Evolutionary conservation across 495 filamentous ascomycete genomes (phyloP), one percentile per base, ranked within the genome.

Genomic region (Neurospora tetrasperma): DNA sequence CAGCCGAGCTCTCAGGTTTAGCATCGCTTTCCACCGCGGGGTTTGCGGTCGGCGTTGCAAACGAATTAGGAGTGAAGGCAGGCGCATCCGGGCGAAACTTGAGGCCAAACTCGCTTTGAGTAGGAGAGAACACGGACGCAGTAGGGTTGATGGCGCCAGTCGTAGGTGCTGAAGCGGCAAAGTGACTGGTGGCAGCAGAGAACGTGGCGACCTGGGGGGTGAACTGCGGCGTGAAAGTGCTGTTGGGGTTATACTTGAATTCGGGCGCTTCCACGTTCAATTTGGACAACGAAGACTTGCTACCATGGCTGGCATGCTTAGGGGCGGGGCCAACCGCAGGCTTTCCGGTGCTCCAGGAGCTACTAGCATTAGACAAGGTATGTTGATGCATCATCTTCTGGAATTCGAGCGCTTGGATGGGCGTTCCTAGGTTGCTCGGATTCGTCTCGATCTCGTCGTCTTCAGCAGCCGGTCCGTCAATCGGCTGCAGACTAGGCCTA

Each of bases 251-350:
- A 79, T 92, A 91, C 75, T 89, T 93, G 80, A 98, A 98, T 76
- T 94, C 93, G 69, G 92, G 91, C 0, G 96, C 95, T 71, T 89
- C 90, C 46, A 94, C 93, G 74, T 99, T 98, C 68, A 97, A 84
- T 72, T 89, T 93, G 0, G 93, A 94, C 23, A 88, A 83, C 3
- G 91, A 94, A 39, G 89, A 82, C 78, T 90, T 90, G 72, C 90
- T 88, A 44, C 82, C 84, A 77, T 92, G 91, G 74, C 83, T 86
- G 54, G 54, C 54, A 66, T 66, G 54, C 54, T 66, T 66, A 2
- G 54, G 54, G 27, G 35, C 54, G 66, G 75, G 74, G 2, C 76
- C 79, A 70, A 71, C 72, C 8, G 71, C 76, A 40, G 77, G 69
- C 54, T 82, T 82, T 72, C 80, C 83, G 9, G 81, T 78, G 42